Base-by-base conservation (phyloP, 805 yeast genomes). In the Pachysolen tannophilus region DNA sequence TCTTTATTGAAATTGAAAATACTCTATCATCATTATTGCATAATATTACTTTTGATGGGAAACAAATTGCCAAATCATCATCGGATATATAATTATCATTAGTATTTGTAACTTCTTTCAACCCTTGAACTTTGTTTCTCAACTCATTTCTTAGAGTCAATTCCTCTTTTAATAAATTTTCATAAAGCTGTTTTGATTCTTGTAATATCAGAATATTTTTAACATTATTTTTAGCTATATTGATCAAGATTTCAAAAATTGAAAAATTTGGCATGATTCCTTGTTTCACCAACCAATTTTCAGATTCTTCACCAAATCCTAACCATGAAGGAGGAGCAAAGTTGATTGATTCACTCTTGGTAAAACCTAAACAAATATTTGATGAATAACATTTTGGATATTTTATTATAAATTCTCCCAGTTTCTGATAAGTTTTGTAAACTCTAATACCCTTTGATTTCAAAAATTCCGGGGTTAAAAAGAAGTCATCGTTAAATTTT, bases 271-370 rank as follows among this genome's bases (percentile, higher is more conserved):
- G 82, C 3, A 74, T 29, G 2, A 73, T 44, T 1, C 61, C 55
- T 40, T 75, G 75, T 14, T 60, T 56, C 3, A 51, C 39, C 11
- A 75, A 45, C 82, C 82, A 78, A 20, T 53, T 46, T 26, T 69
- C 72, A 0, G 74, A 74, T 23, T 67, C 72, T 2, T 60, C 14
- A 0, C 75, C 69, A 34, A 62, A 52, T 3, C 60, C 53, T 8
- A 80, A 46, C 87, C 88, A 81, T 7, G 63, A 53, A 8, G 50
- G 43, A 1, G 81, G 64, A 1, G 82, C 81, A 58, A 79, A 69
- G 36, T 67, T 65, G 3, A 69, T 72, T 24, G 67, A 62, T 51
- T 81, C 83, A 34, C 71, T 66, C 5, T 78, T 51, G 28, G 66
- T 65, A 33, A 74, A 63, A 0, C 86, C 87, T 11, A 72, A 50